Percentiles rank a stretch among this genome's conserved stretches.
phyloP scores from a whole-genome alignment of 225 moss, liverwort and hornwort genomes.

The Sphagnum contortum region DNA sequence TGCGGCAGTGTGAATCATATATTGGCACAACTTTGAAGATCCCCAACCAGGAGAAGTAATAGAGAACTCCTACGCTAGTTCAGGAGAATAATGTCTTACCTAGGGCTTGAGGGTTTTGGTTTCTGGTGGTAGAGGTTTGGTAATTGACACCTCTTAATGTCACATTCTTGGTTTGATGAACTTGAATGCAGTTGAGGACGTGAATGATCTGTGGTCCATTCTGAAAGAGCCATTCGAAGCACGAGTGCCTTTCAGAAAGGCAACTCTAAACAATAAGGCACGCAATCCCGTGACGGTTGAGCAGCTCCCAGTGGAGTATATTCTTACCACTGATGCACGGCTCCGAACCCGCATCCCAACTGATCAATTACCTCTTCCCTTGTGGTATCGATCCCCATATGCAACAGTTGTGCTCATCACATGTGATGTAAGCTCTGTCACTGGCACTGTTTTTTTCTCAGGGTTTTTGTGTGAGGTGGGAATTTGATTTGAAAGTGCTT shows the following conservation, averaged over 20 bases:
- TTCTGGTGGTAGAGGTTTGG: too few species aligned
- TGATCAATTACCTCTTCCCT: slow-evolving; percentile 55
- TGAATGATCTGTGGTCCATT: slow-evolving; percentile 78
- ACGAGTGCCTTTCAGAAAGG: slow-evolving; percentile 82
- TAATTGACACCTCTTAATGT: too few species aligned
- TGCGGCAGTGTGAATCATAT: too few species aligned
- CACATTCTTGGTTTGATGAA: too few species aligned
- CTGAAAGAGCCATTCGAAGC: slow-evolving; percentile 71
- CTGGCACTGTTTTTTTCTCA: too few species aligned
- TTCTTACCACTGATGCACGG: slow-evolving; percentile 89
- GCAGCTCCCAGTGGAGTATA: slow-evolving; percentile 76
- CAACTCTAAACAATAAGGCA: slow-evolving; percentile 82
- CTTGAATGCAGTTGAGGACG: slow-evolving; percentile 79
- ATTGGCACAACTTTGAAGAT: too few species aligned
- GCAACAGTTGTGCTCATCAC: slow-evolving; percentile 76
- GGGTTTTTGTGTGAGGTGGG: too few species aligned
- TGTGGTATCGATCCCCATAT: slow-evolving; percentile 83
- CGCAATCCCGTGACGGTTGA: slow-evolving; percentile 88
- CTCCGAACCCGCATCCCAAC: slow-evolving; percentile 73
- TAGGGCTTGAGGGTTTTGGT: too few species aligned
- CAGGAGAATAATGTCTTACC: too few species aligned
- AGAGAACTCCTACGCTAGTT: too few species aligned
- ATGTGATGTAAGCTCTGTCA: slow-evolving; percentile 56
- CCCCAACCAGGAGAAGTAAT: too few species aligned
- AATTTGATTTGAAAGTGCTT: too few species aligned